Percentiles rank a stretch among this genome's conserved stretches.
Conservation (phyloP, 345 rosid genomes). For the Brassica rapa region DNA sequence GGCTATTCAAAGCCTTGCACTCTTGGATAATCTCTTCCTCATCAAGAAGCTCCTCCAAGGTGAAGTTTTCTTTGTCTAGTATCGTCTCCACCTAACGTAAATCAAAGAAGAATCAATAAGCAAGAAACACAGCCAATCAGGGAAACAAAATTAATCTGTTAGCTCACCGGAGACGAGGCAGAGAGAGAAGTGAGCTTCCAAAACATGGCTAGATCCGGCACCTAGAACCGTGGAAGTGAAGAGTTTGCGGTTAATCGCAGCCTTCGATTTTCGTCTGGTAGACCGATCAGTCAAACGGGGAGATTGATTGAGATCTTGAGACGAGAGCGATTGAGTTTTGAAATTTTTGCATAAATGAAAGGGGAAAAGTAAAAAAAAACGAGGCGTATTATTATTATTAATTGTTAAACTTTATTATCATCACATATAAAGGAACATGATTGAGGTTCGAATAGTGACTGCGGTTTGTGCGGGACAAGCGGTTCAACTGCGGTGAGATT, state of each 20-base stretch:
- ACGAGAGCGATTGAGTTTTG: neutral
- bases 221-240: slow-evolving; percentile 31
- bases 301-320: neutral
- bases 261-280: too few species aligned
- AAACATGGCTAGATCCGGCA: slow-evolving; percentile 86
- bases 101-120: slow-evolving; percentile 16
- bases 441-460: too few species aligned
- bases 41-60: slow-evolving; percentile 95
- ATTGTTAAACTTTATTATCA: too few species aligned
- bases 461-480: too few species aligned
- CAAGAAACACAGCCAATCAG: neutral
- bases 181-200: slow-evolving; percentile 95
- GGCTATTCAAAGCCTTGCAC: slow-evolving; percentile 97
- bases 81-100: slow-evolving; percentile 76
- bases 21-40: slow-evolving; percentile 99
- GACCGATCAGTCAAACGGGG: neutral
- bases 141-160: neutral
- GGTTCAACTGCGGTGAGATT: too few species aligned
- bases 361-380: slow-evolving; percentile 12
- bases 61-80: slow-evolving; percentile 84
- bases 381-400: neutral
- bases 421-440: too few species aligned
- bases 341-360: slow-evolving; percentile 22
- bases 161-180: slow-evolving; percentile 89
- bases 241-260: too few species aligned